Conservation (phyloP, 2,329 filamentous ascomycete genomes). For the Sporothrix pallida region DNA sequence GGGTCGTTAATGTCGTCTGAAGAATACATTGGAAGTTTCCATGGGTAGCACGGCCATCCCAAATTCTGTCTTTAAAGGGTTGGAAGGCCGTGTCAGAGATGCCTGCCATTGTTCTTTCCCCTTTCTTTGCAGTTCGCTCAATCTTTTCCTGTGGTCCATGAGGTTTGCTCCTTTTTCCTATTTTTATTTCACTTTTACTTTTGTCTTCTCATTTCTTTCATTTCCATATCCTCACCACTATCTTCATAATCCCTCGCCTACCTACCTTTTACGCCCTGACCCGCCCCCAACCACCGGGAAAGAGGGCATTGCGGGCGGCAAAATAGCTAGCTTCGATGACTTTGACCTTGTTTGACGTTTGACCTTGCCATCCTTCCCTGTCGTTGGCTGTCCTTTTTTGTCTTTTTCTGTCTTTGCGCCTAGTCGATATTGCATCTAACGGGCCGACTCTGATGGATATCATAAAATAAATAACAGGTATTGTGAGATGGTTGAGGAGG, state of each 20-base stretch:
- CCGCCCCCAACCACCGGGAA: conserved; percentile 16
- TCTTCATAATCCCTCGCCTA: neutral
- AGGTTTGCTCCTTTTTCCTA: neutral
- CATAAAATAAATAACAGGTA: neutral
- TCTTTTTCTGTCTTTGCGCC: neutral
- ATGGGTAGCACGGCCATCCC: neutral
- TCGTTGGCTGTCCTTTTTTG: neutral
- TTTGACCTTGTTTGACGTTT: neutral
- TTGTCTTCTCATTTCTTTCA: neutral
- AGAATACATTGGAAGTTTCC: neutral
- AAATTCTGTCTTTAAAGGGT: neutral
- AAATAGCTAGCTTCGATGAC: neutral
- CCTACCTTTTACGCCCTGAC: neutral
- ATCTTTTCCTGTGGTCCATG: neutral
- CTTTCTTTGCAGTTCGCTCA: neutral
- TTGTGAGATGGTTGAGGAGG: neutral
- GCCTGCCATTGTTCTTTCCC: neutral
- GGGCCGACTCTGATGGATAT: conserved; percentile 11
- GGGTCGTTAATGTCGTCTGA: neutral
- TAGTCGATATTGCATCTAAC: conserved; percentile 20
- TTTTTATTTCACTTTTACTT: neutral
- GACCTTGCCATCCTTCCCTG: neutral
- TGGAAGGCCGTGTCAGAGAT: neutral
- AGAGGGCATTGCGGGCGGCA: neutral
- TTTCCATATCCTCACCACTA: neutral